Conservation (phyloP, 2,329 filamentous ascomycete genomes). For the Curvularia verruculosa region DNA sequence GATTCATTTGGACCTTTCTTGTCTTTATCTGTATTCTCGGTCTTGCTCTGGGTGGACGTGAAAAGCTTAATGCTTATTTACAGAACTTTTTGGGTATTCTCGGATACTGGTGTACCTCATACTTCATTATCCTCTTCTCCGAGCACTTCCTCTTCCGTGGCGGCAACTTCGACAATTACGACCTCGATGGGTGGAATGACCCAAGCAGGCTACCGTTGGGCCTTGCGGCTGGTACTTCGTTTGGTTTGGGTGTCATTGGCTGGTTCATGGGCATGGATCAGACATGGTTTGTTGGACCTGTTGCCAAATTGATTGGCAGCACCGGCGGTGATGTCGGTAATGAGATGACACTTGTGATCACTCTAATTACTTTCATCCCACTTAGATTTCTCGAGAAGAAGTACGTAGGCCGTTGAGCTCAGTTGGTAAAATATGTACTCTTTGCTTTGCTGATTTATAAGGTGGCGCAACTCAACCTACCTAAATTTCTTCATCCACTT, state of each 20-base stretch:
- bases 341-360: slow-evolving; percentile 36
- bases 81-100: slow-evolving; percentile 55
- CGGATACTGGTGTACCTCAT: slow-evolving; percentile 56
- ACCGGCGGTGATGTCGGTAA: slow-evolving; percentile 40
- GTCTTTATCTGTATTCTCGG: slow-evolving; percentile 53
- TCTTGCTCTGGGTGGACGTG: slow-evolving; percentile 52
- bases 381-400: slow-evolving; percentile 38
- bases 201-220: slow-evolving; percentile 51
- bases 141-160: slow-evolving; percentile 55
- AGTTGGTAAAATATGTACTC: background rate
- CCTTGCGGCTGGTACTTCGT: slow-evolving; percentile 49
- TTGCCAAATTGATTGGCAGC: slow-evolving; percentile 35
- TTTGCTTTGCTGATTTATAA: too few species aligned
- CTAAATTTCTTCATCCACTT: too few species aligned
- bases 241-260: slow-evolving; percentile 48
- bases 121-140: slow-evolving; percentile 55
- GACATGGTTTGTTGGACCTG: slow-evolving; percentile 60
- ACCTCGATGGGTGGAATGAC: slow-evolving; percentile 55
- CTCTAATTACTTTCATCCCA: slow-evolving; percentile 33
- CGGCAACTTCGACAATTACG: slow-evolving; percentile 58
- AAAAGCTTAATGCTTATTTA: slow-evolving; percentile 52
- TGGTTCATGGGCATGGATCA: slow-evolving; percentile 66
- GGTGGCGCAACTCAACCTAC: too few species aligned
- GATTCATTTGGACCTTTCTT: slow-evolving; percentile 55
- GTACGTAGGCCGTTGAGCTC: slow-evolving; percentile 18